Evolutionary conservation across 2,329 filamentous ascomycete species (phyloP), one percentile per base, ranked within the genome.

Genomic region (Cryphonectria nitschkei): DNA sequence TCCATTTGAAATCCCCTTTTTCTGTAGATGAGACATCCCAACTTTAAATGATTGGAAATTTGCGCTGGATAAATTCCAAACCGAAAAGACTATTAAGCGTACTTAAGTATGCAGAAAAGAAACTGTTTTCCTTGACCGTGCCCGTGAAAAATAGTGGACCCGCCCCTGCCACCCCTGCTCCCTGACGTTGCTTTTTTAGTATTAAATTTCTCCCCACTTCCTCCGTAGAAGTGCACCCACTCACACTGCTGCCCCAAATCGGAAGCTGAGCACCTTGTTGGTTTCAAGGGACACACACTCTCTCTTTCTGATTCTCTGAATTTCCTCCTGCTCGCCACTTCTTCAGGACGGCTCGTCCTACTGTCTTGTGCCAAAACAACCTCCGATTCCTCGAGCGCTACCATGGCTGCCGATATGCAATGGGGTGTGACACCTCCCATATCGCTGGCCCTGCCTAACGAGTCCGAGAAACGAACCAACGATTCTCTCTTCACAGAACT

Each of bases 351-450:
- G 64, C 41, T 64, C 32, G 54, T 50, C 61, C 43, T 29, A 29
- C 67, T 54, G 56, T 66, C 66, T 26, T 41, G 22, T 52, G 16
- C 37, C 58, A 46, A 41, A 39, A 29, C 50, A 26, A 43, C 58
- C 63, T 32, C 65, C 41, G 62, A 26, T 41, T 64, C 26, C 60
- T 70, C 68, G 71, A 70, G 43, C 39, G 50, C 61, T 72, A 72
- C 39, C 67, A 78, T 76, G 74, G 72, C 70, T 54, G 74, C 75
- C 66, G 79, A 81, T 62, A 77, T 76, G 65, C 74, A 78, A 61
- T 75, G 83, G 73, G 95, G 95, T 77, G 88, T 97, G 63, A 98
- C 94, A 71, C 91, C 91, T 76, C 92, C 96, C 63, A 93, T 99
- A 52, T 97, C 94, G 29, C 87, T 86, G 16, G 85, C 86, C 32